A percentile compares a stretch with the other conserved stretches of the same genome.
phyloP scores from a whole-genome alignment of 2,329 filamentous ascomycete genomes.

The Decorospora gaudefroyi region DNA sequence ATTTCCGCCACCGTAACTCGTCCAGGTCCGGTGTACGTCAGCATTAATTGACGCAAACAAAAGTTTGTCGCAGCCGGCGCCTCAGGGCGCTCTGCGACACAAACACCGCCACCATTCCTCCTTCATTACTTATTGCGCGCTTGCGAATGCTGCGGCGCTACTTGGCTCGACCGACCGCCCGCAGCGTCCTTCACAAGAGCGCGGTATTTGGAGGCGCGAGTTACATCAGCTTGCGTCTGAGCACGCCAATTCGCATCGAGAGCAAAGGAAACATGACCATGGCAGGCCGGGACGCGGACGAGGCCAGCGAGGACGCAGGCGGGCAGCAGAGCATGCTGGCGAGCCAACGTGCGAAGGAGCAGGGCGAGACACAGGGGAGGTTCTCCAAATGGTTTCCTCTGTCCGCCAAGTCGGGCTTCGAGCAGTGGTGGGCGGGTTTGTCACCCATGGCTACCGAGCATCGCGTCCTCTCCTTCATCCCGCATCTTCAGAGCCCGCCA shows the following conservation, averaged over 20 bases:
- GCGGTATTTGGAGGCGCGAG: slow-evolving; percentile 41
- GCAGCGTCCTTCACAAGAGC: slow-evolving; percentile 31
- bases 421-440: slow-evolving; percentile 76
- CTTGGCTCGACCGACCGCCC: slow-evolving; percentile 29
- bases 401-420: slow-evolving; percentile 85
- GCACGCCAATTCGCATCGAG: slow-evolving; percentile 37
- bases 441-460: slow-evolving; percentile 84
- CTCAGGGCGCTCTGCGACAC: slow-evolving; percentile 23
- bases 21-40: slow-evolving; percentile 28
- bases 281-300: slow-evolving; percentile 32
- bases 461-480: slow-evolving; percentile 82
- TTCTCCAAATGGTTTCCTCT: slow-evolving; percentile 71
- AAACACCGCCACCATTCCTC: slow-evolving; percentile 27
- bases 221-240: slow-evolving; percentile 37
- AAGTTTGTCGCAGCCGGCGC: slow-evolving; percentile 25
- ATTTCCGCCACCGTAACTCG: slow-evolving; percentile 15
- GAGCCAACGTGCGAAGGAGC: slow-evolving; percentile 53
- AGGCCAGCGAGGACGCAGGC: slow-evolving; percentile 23
- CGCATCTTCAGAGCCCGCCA: slow-evolving; percentile 74
- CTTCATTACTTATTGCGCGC: slow-evolving; percentile 22
- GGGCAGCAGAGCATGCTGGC: slow-evolving; percentile 56
- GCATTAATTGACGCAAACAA: slow-evolving; percentile 17
- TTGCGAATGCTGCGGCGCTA: slow-evolving; percentile 44
- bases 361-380: slow-evolving; percentile 40
- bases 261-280: slow-evolving; percentile 35